These are phyloP conservation scores for Leucoagaricus sp. DNA, from an alignment of 1,284 basidiomycete species.

Conservation along the genomic window DNA sequence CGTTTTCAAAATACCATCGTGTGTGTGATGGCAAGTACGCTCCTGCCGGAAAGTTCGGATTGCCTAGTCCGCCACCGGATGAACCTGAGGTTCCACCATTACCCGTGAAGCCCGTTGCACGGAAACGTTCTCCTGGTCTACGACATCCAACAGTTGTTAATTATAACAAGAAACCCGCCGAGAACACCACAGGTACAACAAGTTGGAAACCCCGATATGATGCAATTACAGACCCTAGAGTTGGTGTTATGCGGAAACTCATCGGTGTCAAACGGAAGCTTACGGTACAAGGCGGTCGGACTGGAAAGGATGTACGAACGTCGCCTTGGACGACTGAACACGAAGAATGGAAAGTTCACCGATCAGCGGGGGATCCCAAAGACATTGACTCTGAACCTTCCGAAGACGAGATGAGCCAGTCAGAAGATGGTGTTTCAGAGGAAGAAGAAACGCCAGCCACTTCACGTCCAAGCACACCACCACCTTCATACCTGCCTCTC, in stretches of 20 bases:
- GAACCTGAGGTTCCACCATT: background rate
- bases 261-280: slow-evolving; percentile 66
- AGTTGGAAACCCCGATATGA: slow-evolving; percentile 55
- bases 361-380: slow-evolving; percentile 22
- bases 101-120: background rate
- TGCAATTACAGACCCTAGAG: slow-evolving; percentile 63
- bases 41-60: slow-evolving; percentile 68
- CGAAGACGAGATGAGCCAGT: slow-evolving; percentile 38
- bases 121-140: slow-evolving; percentile 27
- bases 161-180: background rate
- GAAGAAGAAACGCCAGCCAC: slow-evolving; percentile 38
- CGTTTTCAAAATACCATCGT: slow-evolving; percentile 63
- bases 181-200: background rate
- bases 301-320: slow-evolving; percentile 25
- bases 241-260: slow-evolving; percentile 63
- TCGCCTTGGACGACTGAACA: slow-evolving; percentile 39
- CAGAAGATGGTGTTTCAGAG: slow-evolving; percentile 31
- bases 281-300: slow-evolving; percentile 20
- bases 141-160: background rate
- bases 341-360: slow-evolving; percentile 44
- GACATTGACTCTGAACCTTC: slow-evolving; percentile 20
- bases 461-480: slow-evolving; percentile 66
- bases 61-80: slow-evolving; percentile 62
- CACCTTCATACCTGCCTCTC: slow-evolving; percentile 65
- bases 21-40: slow-evolving; percentile 68